These are phyloP conservation scores for Brettanomyces sp. DNA, from an alignment of 805 yeast genomes.

Conservation along the genomic window DNA sequence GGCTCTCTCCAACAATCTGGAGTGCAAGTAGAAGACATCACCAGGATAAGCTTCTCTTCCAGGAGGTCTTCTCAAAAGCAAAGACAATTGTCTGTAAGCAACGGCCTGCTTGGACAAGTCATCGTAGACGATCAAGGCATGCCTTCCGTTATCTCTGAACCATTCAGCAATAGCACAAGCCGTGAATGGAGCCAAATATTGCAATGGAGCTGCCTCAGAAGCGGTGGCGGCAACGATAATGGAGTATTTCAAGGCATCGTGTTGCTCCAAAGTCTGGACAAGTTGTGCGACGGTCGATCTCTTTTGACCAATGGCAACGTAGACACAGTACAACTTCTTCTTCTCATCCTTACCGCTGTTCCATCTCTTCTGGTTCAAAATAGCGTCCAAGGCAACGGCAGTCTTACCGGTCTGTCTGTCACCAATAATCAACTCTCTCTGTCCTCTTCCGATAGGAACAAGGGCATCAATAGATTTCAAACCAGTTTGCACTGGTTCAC, in stretches of 20 bases:
- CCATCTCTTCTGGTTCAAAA: conserved; percentile 99
- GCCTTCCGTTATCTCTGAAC: conserved; percentile 99
- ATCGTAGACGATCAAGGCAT: conserved; percentile 94
- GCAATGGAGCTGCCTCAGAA: conserved; percentile 99
- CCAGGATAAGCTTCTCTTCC: conserved; percentile 97
- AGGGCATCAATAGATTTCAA: conserved; percentile 97
- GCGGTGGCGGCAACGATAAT: conserved; percentile 99
- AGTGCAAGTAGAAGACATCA: conserved; percentile 93
- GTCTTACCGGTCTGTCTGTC: conserved; percentile 99
- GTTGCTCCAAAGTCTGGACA: conserved; percentile 96
- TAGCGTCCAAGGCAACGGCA: conserved; percentile 97
- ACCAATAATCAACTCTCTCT: conserved; percentile 99
- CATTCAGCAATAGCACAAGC: conserved; percentile 99
- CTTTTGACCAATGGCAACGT: conserved; percentile 99
- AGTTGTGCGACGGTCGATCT: conserved; percentile 99
- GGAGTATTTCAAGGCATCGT: conserved; percentile 96
- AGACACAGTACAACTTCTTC: conserved; percentile 98
- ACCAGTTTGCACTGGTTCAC: conserved; percentile 99
- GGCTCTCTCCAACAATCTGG: conserved; percentile 93
- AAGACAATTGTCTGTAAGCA: conserved; percentile 98
- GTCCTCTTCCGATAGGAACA: conserved; percentile 99
- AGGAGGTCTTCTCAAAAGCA: conserved; percentile 94
- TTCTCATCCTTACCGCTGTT: conserved; percentile 89
- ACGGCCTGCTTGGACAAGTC: conserved; percentile 99
- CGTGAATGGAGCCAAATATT: conserved; percentile 99